phyloP scores from a whole-genome alignment of 495 filamentous ascomycete species.

The Penicillium robsamsonii region DNA sequence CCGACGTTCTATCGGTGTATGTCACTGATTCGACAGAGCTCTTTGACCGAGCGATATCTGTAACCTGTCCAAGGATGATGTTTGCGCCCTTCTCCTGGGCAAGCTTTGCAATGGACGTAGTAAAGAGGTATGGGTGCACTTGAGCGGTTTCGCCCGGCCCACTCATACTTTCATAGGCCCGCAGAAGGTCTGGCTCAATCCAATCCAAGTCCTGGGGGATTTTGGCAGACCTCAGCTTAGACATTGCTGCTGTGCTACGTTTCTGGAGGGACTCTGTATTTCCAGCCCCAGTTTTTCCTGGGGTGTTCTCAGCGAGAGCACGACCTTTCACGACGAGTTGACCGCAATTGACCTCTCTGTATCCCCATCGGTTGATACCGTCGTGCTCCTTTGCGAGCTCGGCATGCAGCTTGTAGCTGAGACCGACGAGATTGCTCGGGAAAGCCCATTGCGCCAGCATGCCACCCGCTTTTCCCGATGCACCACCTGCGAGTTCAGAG shows the following conservation, averaged over 20 bases:
- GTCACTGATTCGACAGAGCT: slow-evolving; percentile 63
- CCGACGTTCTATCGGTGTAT: slow-evolving; percentile 66
- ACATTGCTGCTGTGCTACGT: slow-evolving; percentile 59
- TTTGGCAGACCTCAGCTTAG: slow-evolving; percentile 56
- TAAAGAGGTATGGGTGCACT: slow-evolving; percentile 92
- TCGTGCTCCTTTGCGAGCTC: slow-evolving; percentile 83
- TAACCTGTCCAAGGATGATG: slow-evolving; percentile 66
- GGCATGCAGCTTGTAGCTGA: slow-evolving; percentile 81
- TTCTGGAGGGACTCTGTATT: slow-evolving; percentile 65
- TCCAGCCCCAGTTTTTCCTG: slow-evolving; percentile 27
- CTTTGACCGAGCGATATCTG: slow-evolving; percentile 55
- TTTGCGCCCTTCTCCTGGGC: slow-evolving; percentile 72
- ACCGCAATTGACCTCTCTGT: slow-evolving; percentile 74
- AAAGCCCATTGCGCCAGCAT: slow-evolving; percentile 93
- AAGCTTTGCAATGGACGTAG: slow-evolving; percentile 78
- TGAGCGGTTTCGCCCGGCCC: slow-evolving; percentile 78
- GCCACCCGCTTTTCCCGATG: slow-evolving; percentile 93
- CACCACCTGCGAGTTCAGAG: slow-evolving; percentile 80
- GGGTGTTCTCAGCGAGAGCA: slow-evolving; percentile 37
- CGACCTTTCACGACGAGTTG: slow-evolving; percentile 62
- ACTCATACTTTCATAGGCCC: slow-evolving; percentile 81
- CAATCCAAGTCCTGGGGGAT: slow-evolving; percentile 84
- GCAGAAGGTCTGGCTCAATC: slow-evolving; percentile 66
- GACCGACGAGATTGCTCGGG: slow-evolving; percentile 76
- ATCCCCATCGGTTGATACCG: slow-evolving; percentile 83